Evolutionary conservation across 2,329 filamentous ascomycete species (phyloP).

Genomic region (Cladobotryum mycophilum): DNA sequence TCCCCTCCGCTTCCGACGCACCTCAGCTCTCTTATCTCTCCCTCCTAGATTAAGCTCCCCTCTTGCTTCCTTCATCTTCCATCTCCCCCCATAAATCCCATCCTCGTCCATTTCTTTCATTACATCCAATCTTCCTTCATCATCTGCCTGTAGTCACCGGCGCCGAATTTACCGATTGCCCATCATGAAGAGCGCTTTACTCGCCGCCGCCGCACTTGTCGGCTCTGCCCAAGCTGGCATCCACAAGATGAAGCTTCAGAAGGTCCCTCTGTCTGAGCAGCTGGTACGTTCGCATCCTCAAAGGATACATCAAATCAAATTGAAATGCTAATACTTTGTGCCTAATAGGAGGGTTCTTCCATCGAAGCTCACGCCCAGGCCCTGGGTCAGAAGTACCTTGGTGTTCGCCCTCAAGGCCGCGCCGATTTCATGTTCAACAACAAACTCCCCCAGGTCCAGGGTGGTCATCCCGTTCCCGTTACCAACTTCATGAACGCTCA

Average conservation of each 20-base stretch:
- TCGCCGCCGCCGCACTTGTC: conserved; percentile 74
- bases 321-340: conserved; percentile 12
- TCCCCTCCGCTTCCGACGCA: not conserved
- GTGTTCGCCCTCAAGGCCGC: conserved; percentile 60
- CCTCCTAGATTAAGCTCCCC: not conserved
- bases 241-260: conserved; percentile 97
- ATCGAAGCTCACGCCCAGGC: conserved; percentile 75
- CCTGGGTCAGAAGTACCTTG: conserved; percentile 95
- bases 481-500: conserved; percentile 98
- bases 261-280: conserved; percentile 87
- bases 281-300: conserved; percentile 56
- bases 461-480: conserved; percentile 76
- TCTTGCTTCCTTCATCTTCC: not conserved
- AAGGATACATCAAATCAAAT: not conserved
- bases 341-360: conserved; percentile 62
- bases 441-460: conserved; percentile 57
- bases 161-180: conserved; percentile 21
- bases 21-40: not conserved
- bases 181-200: conserved; percentile 78
- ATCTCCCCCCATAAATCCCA: not conserved
- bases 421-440: conserved; percentile 75
- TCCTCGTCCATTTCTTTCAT: not conserved
- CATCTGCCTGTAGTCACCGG: not conserved
- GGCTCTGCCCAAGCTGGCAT: conserved; percentile 78
- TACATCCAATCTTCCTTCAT: not conserved